Conservation (phyloP, 192 early-diverging fungal species). For the Podila verticillata region DNA sequence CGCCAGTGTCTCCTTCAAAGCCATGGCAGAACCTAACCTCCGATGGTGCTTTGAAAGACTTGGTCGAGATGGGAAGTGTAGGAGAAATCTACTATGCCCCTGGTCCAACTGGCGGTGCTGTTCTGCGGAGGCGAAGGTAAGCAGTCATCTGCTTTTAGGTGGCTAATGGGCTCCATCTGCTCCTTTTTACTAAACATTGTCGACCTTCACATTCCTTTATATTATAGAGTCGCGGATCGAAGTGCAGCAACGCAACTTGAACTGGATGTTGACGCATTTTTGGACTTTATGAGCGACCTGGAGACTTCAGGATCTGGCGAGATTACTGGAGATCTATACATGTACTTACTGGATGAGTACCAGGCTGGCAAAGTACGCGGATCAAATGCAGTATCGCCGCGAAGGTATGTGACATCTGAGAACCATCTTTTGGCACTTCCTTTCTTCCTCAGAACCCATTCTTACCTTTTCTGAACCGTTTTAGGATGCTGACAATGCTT, state of each 20-base stretch:
- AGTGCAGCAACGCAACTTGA: constrained; percentile 50
- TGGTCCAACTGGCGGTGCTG: constrained; percentile 58
- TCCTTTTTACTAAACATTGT: neutral
- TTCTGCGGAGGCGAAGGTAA: constrained; percentile 58
- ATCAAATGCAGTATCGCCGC: constrained; percentile 48
- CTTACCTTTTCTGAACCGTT: neutral
- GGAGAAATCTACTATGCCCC: constrained; percentile 65
- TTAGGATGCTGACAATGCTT: constrained; percentile 66
- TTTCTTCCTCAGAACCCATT: neutral
- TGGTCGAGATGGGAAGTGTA: constrained; percentile 46
- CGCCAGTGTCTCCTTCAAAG: constrained; percentile 12
- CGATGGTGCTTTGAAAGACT: constrained; percentile 9
- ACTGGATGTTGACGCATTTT: constrained; percentile 69
- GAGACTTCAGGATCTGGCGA: constrained; percentile 50
- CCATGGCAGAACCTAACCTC: constrained; percentile 26
- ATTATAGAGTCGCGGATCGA: constrained; percentile 24
- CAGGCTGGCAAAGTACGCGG: constrained; percentile 57
- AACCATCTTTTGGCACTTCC: neutral
- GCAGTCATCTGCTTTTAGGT: too few relatives aligned
- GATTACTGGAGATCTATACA: constrained; percentile 77
- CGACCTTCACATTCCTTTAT: neutral
- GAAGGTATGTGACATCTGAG: constrained; percentile 49
- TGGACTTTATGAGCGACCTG: constrained; percentile 68
- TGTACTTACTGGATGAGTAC: constrained; percentile 80
- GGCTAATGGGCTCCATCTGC: constrained; percentile 15